Evolutionary conservation across 2,329 filamentous ascomycete species (phyloP).

Genomic region (Fusarium liriodendri): DNA sequence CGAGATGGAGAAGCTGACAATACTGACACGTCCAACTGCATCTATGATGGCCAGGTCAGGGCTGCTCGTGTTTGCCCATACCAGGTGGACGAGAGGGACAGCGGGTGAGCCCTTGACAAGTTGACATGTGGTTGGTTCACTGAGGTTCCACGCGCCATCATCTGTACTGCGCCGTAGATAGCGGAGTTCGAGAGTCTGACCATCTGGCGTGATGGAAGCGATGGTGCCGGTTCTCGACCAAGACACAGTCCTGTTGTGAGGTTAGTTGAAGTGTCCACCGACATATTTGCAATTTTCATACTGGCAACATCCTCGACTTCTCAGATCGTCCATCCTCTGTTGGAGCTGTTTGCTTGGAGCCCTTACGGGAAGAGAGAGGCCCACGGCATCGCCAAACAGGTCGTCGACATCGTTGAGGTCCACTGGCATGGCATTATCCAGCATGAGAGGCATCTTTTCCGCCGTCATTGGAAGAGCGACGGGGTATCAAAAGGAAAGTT

Average conservation of each 20-base stretch:
- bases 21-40: conserved; percentile 78
- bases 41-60: conserved; percentile 89
- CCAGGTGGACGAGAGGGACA: conserved; percentile 80
- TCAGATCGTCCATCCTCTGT: conserved; percentile 80
- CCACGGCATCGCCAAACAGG: conserved; percentile 78
- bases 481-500: conserved; percentile 35
- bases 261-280: conserved; percentile 20
- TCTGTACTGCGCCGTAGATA: conserved; percentile 76
- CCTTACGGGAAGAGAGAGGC: conserved; percentile 63
- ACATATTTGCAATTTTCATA: conserved; percentile 57
- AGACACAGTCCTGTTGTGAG: conserved; percentile 72
- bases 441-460: conserved; percentile 57
- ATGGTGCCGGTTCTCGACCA: conserved; percentile 93
- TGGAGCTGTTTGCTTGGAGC: conserved; percentile 70
- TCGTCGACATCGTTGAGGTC: conserved; percentile 75
- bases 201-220: conserved; percentile 81
- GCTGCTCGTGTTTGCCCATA: conserved; percentile 79
- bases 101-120: conserved; percentile 71
- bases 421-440: conserved; percentile 58
- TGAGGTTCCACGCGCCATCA: conserved; percentile 80
- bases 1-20: conserved; percentile 77
- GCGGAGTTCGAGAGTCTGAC: conserved; percentile 76
- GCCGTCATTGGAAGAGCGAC: conserved; percentile 46
- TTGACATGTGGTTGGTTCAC: conserved; percentile 74
- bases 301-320: conserved; percentile 83